phyloP scores from a whole-genome alignment of 164 flowering plant genomes.

The Macadamia integrifolia region DNA sequence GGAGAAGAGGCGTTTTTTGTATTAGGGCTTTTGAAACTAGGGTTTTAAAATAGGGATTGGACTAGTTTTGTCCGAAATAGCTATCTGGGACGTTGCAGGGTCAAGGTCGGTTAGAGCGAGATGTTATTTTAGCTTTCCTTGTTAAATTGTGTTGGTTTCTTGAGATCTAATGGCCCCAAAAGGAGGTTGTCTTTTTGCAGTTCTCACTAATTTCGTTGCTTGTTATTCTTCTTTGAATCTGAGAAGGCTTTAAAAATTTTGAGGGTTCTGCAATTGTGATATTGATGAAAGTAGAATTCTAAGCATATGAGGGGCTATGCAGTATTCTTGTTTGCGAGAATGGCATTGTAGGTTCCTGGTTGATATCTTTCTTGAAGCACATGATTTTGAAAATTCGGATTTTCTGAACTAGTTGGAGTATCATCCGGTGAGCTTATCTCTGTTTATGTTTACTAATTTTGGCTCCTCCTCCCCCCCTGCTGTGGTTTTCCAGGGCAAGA shows the following conservation, averaged over 20 bases:
- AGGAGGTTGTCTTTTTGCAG: neutral
- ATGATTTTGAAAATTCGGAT: too few relatives aligned
- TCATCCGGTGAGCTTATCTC: too few relatives aligned
- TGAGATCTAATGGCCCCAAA: neutral
- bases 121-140: neutral
- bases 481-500: constrained; percentile 19
- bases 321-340: neutral
- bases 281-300: too few relatives aligned
- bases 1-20: neutral
- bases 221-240: neutral
- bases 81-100: neutral
- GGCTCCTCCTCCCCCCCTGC: neutral
- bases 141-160: neutral
- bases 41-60: neutral
- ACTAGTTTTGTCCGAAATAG: neutral
- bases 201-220: neutral
- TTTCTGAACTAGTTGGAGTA: too few relatives aligned
- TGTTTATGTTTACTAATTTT: neutral
- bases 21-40: neutral
- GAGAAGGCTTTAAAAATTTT: neutral
- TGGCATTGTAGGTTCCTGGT: neutral
- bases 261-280: neutral
- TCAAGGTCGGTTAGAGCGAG: neutral
- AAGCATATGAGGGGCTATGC: too few relatives aligned
- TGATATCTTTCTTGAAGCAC: too few relatives aligned